Evolutionary conservation across 352 stramenopile species (phyloP), one percentile per base, ranked within the genome.

Genomic region (Pythium brachiatum): DNA sequence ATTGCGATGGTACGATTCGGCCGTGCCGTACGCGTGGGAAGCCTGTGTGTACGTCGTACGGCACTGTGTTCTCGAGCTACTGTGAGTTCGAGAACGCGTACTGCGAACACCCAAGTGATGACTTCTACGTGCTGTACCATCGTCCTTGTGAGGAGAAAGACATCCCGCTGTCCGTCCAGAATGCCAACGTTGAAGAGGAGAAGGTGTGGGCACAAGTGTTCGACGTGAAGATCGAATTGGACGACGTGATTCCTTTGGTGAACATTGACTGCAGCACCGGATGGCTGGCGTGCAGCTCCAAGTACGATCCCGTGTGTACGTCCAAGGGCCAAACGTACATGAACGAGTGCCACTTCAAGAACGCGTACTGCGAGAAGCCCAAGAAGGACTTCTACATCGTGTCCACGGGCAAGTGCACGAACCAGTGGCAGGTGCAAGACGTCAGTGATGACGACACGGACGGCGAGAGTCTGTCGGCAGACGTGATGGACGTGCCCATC

Each of bases 11-110:
- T 78, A 83, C 52, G 66, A 76, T 44, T 21, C 36, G 16, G 5
- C 36, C 36, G 4, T 44, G 36, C 21, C 36, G 15, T 44, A 2
- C 3, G 15, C 6, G 4, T 4, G 36, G 36, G 3, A 9, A 9
- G 4, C 68, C 76, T 2, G 65, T 91, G n/a, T 91, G 82, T 27
- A 75, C 77, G 18, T 89, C 80, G 1, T 70, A 89, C 56, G 69
- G 68, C 9, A 53, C 74, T n/a, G 89, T 78, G 12, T 92, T 86
- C 69, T 60, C 73, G 2, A 92, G 82, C 44, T 26, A 63, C 41
- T 91, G 79, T 47, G 58, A 87, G 23, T 64, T 89, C 5, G 72
- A 86, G 41, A 81, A 78, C 50, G 78, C 69, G 5, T 60, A 52
- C 29, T 89, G 82, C 46, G 48, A 70, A 7, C 76, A 76, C 21